These are phyloP conservation scores for Pythium phragmitis DNA, from an alignment of 352 stramenopile genomes.

Conservation along the genomic window DNA sequence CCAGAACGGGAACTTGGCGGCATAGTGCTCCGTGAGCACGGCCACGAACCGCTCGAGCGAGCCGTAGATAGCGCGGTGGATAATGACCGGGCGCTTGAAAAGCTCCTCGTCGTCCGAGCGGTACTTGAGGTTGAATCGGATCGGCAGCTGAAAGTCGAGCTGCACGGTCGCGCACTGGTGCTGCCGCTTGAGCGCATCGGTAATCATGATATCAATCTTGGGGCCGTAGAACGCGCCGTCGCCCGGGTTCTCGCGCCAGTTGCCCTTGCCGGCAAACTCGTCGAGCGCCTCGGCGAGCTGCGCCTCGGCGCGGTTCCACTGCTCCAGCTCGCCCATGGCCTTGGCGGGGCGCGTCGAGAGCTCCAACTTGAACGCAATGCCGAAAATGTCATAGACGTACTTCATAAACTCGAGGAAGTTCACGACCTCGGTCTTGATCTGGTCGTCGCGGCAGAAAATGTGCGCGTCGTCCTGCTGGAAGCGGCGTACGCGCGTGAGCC, in stretches of 20 bases:
- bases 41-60: conserved; percentile 98
- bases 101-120: conserved; percentile 77
- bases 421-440: conserved; percentile 96
- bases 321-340: conserved; percentile 91
- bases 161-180: conserved; percentile 98
- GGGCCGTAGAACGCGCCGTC: conserved; percentile 97
- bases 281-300: conserved; percentile 69
- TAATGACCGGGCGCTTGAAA: conserved; percentile 96
- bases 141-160: conserved; percentile 97
- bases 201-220: conserved; percentile 98
- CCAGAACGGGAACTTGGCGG: conserved; percentile 96
- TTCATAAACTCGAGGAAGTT: conserved; percentile 93
- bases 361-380: conserved; percentile 92
- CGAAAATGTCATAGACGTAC: conserved; percentile 94
- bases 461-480: conserved; percentile 99
- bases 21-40: conserved; percentile 96
- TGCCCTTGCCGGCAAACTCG: conserved; percentile 89
- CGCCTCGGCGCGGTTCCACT: conserved; percentile 92
- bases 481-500: conserved; percentile 94
- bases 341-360: conserved; percentile 96
- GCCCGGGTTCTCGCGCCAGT: conserved; percentile 94
- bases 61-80: conserved; percentile 96
- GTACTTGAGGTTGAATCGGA: conserved; percentile 94
- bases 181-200: conserved; percentile 94
- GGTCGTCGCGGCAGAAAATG: conserved; percentile 96